Evolutionary conservation across 2,329 filamentous ascomycete species (phyloP), one percentile per base, ranked within the genome.

Genomic region (Mycosphaerella arachidis): DNA sequence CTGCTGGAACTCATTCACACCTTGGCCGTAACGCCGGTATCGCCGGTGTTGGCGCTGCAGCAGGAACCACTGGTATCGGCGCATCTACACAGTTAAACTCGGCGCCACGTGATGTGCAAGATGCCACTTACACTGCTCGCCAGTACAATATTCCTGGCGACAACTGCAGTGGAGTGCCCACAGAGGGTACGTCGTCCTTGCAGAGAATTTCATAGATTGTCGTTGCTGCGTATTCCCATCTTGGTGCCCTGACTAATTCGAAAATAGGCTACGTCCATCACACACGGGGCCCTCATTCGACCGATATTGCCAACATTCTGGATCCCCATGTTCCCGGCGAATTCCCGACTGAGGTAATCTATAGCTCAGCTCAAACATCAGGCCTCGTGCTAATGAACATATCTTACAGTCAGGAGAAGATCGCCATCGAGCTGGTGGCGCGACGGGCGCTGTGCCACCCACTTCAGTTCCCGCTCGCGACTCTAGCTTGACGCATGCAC

Each of bases 241-340:
- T n/a, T 43, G 8, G 29, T 1, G 31, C 18, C 16, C n/a, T 29
- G 20, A 29, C 29, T 50, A 6, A 27, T 4, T 30, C 46, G 46
- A 50, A 27, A 18, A 29, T 29, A 52, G 66, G 67, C 24, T 63
- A 61, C 29, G 27, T 66, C 8, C 64, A 66, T 33, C 63, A 65
- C 33, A 57, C 55, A 4, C 46, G 31, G n/a, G 66, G 66, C 13
- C 73, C 65, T 60, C 72, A 66, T 67, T 63, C 59, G 37, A 63
- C 51, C 7, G 66, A 67, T 43, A 64, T 60, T 10, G 66, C 63
- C 10, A 68, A 69, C 57, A 56, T 56, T 35, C 67, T 75, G 18
- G 75, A 75, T 55, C 75, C 76, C 6, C 68, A 72, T 37, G 66
- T 74, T 6, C 68, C 70, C 33, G 71, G 70, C 46, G 70, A 70